phyloP scores from a whole-genome alignment of 352 stramenopile genomes.

The Pythium scleroteichum region DNA sequence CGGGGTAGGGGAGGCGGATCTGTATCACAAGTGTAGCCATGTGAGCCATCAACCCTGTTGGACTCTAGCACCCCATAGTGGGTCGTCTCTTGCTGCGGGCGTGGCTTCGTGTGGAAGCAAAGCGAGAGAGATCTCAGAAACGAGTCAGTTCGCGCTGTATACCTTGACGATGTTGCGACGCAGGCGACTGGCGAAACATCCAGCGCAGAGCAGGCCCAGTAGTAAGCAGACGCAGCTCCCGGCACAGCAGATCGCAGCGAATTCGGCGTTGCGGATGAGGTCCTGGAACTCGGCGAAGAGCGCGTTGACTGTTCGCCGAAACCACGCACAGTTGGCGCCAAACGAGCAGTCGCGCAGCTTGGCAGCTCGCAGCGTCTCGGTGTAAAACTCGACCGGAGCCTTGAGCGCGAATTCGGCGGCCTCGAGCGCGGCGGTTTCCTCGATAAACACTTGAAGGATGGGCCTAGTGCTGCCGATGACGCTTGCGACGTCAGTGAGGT shows the following conservation, averaged over 20 bases:
- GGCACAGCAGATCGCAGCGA: conserved; percentile 34
- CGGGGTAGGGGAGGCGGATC: conserved; percentile 15
- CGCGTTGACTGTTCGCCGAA: conserved; percentile 43
- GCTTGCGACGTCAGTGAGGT: conserved; percentile 30
- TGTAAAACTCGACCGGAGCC: conserved; percentile 56
- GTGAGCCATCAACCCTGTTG: conserved; percentile 13
- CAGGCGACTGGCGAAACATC: conserved; percentile 49
- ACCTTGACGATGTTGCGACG: conserved; percentile 59
- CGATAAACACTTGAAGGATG: conserved; percentile 37
- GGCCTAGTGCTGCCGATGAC: conserved; percentile 40
- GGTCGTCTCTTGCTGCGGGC: too few species aligned
- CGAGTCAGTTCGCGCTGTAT: conserved; percentile 36
- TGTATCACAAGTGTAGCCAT: conserved; percentile 23
- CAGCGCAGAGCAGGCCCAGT: conserved; percentile 35
- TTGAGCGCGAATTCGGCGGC: conserved; percentile 62
- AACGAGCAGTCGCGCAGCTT: conserved; percentile 65
- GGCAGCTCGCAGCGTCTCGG: conserved; percentile 41
- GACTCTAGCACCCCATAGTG: conserved; percentile 1
- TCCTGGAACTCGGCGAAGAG: conserved; percentile 50
- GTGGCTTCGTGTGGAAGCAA: neutral
- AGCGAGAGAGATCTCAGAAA: neutral
- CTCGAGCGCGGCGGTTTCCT: conserved; percentile 51
- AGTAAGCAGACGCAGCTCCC: conserved; percentile 32
- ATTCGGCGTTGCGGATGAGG: conserved; percentile 41
- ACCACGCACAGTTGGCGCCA: conserved; percentile 58